These are phyloP conservation scores for Pleodorina starrii DNA, from an alignment of 139 green algal genomes.

Conservation along the genomic window DNA sequence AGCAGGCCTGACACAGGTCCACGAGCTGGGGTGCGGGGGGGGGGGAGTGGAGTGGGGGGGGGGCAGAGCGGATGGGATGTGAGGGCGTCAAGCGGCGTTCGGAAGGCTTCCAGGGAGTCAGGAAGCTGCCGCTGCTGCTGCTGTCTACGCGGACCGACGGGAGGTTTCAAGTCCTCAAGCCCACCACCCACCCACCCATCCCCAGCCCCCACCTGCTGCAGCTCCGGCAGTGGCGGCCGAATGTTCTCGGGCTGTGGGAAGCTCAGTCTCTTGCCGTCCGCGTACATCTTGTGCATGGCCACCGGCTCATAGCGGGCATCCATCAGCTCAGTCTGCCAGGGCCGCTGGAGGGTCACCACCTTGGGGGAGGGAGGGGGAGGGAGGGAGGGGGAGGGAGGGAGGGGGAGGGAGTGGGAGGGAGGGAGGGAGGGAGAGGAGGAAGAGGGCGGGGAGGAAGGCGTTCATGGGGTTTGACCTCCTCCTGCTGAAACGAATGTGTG, in stretches of 20 bases:
- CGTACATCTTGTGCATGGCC: not conserved
- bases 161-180: too few relatives aligned
- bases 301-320: not conserved
- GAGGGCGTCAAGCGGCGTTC: not conserved
- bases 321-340: constrained; percentile 6
- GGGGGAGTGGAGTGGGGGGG: not conserved
- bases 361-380: not conserved
- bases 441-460: too few relatives aligned
- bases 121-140: not conserved
- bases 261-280: not conserved
- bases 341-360: constrained; percentile 38
- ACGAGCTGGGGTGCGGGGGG: not conserved
- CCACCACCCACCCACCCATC: not conserved
- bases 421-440: too few relatives aligned
- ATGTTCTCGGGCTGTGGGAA: not conserved
- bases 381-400: not conserved
- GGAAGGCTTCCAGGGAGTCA: not conserved
- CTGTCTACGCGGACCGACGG: too few relatives aligned
- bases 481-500: too few relatives aligned
- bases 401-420: too few relatives aligned
- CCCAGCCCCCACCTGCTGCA: constrained; percentile 12
- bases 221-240: constrained; percentile 9
- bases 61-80: not conserved
- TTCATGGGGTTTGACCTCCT: too few relatives aligned
- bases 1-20: constrained; percentile 28